Evolutionary conservation across 2,329 filamentous ascomycete species (phyloP).

Genomic region (Alternaria novae-zelandiae): DNA sequence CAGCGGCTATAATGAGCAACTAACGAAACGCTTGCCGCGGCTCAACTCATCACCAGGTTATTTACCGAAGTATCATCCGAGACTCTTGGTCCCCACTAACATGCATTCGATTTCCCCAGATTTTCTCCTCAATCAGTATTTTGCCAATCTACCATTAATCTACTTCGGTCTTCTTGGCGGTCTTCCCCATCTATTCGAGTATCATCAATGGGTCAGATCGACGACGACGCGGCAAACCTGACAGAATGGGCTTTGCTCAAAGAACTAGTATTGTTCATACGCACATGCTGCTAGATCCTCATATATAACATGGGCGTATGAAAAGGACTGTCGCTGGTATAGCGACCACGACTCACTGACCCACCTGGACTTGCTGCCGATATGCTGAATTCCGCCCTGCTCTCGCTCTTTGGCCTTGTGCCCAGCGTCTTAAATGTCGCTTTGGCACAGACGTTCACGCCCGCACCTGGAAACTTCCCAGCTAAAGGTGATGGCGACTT

Average conservation of each 20-base stretch:
- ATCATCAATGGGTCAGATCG: background rate
- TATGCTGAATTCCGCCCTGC: conserved; percentile 4
- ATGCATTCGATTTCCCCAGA: background rate
- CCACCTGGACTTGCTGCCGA: background rate
- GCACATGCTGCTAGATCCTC: background rate
- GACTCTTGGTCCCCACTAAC: background rate
- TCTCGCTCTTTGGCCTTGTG: conserved; percentile 3
- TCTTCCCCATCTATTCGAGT: background rate
- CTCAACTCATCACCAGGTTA: background rate
- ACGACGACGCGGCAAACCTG: background rate
- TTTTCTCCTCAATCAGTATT: background rate
- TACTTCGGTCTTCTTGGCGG: background rate
- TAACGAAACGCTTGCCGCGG: background rate
- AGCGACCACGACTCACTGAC: background rate
- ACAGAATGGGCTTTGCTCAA: background rate
- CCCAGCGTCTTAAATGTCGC: background rate
- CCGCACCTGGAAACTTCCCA: conserved; percentile 22
- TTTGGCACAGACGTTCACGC: conserved; percentile 17
- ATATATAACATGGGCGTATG: background rate
- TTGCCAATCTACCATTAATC: background rate
- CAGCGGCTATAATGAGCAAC: background rate
- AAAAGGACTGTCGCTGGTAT: background rate
- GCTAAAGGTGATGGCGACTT: conserved; percentile 28
- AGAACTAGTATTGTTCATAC: background rate
- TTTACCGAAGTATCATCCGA: background rate